Evolutionary conservation across 2,329 filamentous ascomycete genomes (phyloP).

Genomic region (Dothideomycetes sp.): DNA sequence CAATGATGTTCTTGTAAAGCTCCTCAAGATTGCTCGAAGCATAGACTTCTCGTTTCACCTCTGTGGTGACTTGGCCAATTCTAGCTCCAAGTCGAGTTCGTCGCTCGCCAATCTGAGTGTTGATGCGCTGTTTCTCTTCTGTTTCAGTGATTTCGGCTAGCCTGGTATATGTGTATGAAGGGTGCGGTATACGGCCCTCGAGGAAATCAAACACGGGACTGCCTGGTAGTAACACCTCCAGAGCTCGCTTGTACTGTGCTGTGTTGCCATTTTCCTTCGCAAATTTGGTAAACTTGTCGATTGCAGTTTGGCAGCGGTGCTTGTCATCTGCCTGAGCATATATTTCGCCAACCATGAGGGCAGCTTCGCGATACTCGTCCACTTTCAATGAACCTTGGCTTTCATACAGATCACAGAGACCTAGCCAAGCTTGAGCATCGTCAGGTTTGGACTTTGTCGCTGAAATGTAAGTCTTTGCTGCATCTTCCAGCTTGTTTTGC

Average conservation of each 20-base stretch:
- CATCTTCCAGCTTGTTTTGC: constrained; percentile 56
- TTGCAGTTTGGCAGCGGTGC: constrained; percentile 47
- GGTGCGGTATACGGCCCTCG: constrained; percentile 72
- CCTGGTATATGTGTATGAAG: constrained; percentile 67
- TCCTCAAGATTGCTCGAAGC: constrained; percentile 64
- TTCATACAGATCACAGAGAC: constrained; percentile 76
- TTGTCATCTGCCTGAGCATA: constrained; percentile 55
- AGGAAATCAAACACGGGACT: constrained; percentile 72
- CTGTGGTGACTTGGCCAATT: constrained; percentile 68
- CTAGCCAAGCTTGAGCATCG: constrained; percentile 84
- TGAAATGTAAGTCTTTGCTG: constrained; percentile 63
- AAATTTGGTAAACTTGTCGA: constrained; percentile 71
- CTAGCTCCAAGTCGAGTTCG: constrained; percentile 78
- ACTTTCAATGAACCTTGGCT: constrained; percentile 60
- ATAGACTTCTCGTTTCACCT: constrained; percentile 81
- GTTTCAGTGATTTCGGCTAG: constrained; percentile 75
- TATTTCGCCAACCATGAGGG: constrained; percentile 62
- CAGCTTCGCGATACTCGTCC: constrained; percentile 62
- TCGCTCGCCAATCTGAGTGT: constrained; percentile 78
- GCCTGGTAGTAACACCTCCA: constrained; percentile 66
- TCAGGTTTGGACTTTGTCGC: constrained; percentile 62
- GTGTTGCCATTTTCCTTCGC: constrained; percentile 62
- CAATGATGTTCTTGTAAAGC: constrained; percentile 71
- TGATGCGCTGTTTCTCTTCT: constrained; percentile 82
- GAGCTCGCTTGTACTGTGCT: constrained; percentile 62